Percentiles rank a stretch among this genome's conserved stretches.
phyloP scores from a whole-genome alignment of 164 flowering plant species.

The Dillenia suffruticosa region DNA sequence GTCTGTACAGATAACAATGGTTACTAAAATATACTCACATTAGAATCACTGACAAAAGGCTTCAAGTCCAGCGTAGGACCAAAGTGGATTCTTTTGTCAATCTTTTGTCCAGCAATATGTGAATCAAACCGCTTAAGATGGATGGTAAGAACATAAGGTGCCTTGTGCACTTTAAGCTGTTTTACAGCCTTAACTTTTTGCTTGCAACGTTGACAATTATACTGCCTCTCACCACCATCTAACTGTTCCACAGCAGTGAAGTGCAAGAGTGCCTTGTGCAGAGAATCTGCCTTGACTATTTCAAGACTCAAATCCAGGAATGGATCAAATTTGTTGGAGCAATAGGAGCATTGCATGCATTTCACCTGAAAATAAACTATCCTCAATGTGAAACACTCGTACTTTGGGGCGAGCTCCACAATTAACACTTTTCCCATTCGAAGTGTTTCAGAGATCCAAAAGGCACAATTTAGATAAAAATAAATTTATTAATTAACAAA shows the following conservation, averaged over 20 bases:
- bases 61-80: constrained; percentile 67
- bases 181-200: constrained; percentile 90
- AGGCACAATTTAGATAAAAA: too few species aligned
- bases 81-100: constrained; percentile 69
- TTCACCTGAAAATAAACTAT: constrained; percentile 54
- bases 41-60: constrained; percentile 72
- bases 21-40: constrained; percentile 47
- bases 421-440: too few species aligned
- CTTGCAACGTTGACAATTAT: constrained; percentile 85
- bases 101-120: constrained; percentile 64
- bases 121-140: constrained; percentile 91
- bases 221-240: constrained; percentile 88
- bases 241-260: constrained; percentile 77
- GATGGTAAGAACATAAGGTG: constrained; percentile 86
- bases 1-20: too few species aligned
- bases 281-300: constrained; percentile 71
- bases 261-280: constrained; percentile 67
- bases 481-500: too few species aligned
- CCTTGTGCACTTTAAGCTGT: constrained; percentile 83
- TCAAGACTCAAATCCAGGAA: constrained; percentile 95
- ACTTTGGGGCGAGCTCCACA: too few species aligned
- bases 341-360: constrained; percentile 75
- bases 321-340: constrained; percentile 90
- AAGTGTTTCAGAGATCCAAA: too few species aligned
- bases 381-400: too few species aligned